Conservation (phyloP, 2,329 filamentous ascomycete species). For the Dothideomycetidae sp. region DNA sequence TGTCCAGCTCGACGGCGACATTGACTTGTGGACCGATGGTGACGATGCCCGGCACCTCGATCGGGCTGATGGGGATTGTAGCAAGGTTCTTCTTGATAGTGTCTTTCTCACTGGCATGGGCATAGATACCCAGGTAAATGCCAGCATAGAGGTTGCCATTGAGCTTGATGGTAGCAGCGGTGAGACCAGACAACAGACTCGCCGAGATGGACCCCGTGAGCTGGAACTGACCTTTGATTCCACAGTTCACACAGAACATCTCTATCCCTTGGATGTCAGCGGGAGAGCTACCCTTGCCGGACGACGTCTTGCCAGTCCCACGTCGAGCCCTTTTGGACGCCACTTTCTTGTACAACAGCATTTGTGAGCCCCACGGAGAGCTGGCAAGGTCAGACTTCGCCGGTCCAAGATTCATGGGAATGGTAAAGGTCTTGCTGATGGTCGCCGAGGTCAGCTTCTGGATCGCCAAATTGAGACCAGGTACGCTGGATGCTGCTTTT, state of each 20-base stretch:
- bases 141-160: slow-evolving; percentile 11
- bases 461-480: no score
- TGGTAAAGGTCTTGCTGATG: background rate
- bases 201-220: slow-evolving; percentile 11
- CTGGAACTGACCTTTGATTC: slow-evolving; percentile 10
- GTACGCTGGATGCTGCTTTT: no score
- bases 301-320: no score
- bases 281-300: slow-evolving; percentile 8
- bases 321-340: no score
- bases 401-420: background rate
- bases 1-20: slow-evolving; percentile 2
- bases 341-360: background rate
- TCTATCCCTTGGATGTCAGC: slow-evolving; percentile 11
- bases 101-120: slow-evolving; percentile 10
- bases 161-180: slow-evolving; percentile 9
- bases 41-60: slow-evolving; percentile 11
- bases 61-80: slow-evolving; percentile 8
- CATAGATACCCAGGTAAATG: slow-evolving; percentile 12
- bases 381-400: background rate
- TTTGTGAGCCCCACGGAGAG: background rate
- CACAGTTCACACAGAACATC: slow-evolving; percentile 13
- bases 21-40: slow-evolving; percentile 10
- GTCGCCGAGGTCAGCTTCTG: no score
- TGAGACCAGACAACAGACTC: slow-evolving; percentile 9
- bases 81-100: slow-evolving; percentile 10